Evolutionary conservation across 306 rosid species (phyloP), one percentile per base, ranked within the genome.

Genomic region (Notholithocarpus densiflorus): DNA sequence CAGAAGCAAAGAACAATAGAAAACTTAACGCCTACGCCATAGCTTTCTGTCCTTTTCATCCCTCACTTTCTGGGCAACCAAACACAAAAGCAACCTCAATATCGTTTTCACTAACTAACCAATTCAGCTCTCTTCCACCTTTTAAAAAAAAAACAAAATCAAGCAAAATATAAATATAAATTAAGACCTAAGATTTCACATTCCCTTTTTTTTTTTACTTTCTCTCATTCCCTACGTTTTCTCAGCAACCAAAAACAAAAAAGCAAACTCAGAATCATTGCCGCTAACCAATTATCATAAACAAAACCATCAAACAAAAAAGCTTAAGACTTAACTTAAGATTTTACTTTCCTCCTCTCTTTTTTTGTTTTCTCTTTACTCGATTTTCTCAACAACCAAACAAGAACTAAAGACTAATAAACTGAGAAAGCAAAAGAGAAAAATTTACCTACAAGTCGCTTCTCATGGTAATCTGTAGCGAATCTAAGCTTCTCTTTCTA

Each of bases 1-100:
- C 2, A 6, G 23, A 66, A 20, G 24, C 55, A 62, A 20, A 29
- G 5, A 55, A 1, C 72, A n/a, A 66, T 4, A 68, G 7, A 77
- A 32, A 74, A 59, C 82, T 19, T 77, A 48, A 48, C 51, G 48
- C 31, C 73, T 29, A 74, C 61, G 77, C 37, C 1, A 29, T 56
- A 71, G 26, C 17, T n/a, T 55, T 31, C 24, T 29, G 5, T 18
- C 52, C 5, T 21, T 69, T 74, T 65, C 68, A 23, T 53, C 32
- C 57, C 53, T 48, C 14, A 65, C 20, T 64, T 80, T 57, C 79
- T 57, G 21, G 29, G 72, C 29, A 56, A 51, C 55, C 80, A 78
- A 73, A 57, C 64, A 27, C 21, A 26, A 62, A 27, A 14, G 43
- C 13, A 62, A 62, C 18, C 31, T 62, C 32, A 66, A 66, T 2